These are phyloP conservation scores for Debaryomyces maramus DNA, from an alignment of 805 yeast genomes.

Conservation along the genomic window DNA sequence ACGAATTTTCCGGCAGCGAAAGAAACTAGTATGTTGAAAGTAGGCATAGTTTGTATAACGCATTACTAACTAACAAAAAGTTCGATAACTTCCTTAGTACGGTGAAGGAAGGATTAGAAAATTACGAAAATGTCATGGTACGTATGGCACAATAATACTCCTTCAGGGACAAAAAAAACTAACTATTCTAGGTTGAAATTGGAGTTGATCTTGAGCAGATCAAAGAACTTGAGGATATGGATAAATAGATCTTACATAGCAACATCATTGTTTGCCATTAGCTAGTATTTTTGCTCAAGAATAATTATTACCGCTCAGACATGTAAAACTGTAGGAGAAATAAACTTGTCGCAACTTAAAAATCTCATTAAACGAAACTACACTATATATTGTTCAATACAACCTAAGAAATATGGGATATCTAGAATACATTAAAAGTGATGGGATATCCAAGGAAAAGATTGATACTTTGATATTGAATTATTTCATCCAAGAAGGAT, in stretches of 20 bases:
- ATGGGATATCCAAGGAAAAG: conserved; percentile 28
- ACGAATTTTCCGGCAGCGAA: conserved; percentile 7
- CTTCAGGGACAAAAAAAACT: too few species aligned
- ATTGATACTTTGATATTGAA: conserved; percentile 61
- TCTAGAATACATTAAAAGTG: not conserved
- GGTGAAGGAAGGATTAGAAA: conserved; percentile 9
- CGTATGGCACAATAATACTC: conserved; percentile 6
- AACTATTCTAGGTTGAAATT: conserved; percentile 2
- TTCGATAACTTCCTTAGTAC: conserved; percentile 8
- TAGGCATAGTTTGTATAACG: not conserved
- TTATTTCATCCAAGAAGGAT: conserved; percentile 77
- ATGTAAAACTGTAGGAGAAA: too few species aligned
- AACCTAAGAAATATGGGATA: not conserved
- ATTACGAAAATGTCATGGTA: conserved; percentile 6
- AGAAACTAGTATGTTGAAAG: conserved; percentile 8
- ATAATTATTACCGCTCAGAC: too few species aligned
- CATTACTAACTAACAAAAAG: conserved; percentile 2
- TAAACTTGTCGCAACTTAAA: conserved; percentile 3
- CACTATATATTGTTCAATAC: not conserved
- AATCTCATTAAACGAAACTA: not conserved
- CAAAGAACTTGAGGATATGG: too few species aligned
- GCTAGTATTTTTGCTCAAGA: too few species aligned
- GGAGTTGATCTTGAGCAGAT: conserved; percentile 7
- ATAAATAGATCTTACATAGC: too few species aligned
- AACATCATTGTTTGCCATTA: too few species aligned